Percentiles rank a stretch among this genome's conserved stretches.
These are phyloP conservation scores for Coemansia nantahalensis DNA, from an alignment of 192 early-diverging fungal species.

Conservation along the genomic window DNA sequence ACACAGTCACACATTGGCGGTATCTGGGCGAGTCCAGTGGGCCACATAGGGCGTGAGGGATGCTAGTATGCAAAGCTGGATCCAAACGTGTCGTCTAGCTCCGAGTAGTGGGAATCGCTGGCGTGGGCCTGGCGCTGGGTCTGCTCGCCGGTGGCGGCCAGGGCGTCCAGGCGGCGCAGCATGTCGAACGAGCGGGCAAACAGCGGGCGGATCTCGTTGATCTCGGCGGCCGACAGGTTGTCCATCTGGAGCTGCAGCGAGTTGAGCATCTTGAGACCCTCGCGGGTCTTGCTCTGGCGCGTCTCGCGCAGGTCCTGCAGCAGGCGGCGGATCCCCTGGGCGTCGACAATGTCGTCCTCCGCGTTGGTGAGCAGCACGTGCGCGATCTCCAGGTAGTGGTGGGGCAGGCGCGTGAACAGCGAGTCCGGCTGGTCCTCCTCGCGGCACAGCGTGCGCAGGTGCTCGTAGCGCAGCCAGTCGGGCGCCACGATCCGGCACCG, in stretches of 20 bases:
- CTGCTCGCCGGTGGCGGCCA: constrained; percentile 13
- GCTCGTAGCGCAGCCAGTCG: constrained; percentile 76
- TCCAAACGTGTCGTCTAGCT: constrained; percentile 19
- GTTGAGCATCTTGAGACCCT: constrained; percentile 67
- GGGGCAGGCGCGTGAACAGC: constrained; percentile 73
- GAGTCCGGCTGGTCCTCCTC: constrained; percentile 63
- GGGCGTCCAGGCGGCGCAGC: constrained; percentile 37
- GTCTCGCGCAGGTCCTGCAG: constrained; percentile 83
- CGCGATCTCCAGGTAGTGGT: constrained; percentile 79
- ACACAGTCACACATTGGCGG: too few relatives aligned
- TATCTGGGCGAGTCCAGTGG: neutral
- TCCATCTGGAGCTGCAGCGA: constrained; percentile 75
- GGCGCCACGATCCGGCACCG: constrained; percentile 80
- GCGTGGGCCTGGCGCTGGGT: neutral
- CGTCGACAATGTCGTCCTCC: constrained; percentile 76
- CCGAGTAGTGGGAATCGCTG: constrained; percentile 2
- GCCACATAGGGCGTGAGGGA: neutral
- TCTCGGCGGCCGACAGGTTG: constrained; percentile 79
- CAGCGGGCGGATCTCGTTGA: constrained; percentile 93
- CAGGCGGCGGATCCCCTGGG: constrained; percentile 67
- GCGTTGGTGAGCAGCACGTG: constrained; percentile 76
- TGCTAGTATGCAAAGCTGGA: constrained; percentile 8
- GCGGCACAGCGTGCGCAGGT: constrained; percentile 59
- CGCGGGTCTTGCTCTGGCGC: constrained; percentile 74
- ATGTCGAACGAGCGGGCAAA: constrained; percentile 77